Percentiles rank a stretch among this genome's conserved stretches.
Conservation (phyloP, 306 rosid species). For the Fagus crenata region DNA sequence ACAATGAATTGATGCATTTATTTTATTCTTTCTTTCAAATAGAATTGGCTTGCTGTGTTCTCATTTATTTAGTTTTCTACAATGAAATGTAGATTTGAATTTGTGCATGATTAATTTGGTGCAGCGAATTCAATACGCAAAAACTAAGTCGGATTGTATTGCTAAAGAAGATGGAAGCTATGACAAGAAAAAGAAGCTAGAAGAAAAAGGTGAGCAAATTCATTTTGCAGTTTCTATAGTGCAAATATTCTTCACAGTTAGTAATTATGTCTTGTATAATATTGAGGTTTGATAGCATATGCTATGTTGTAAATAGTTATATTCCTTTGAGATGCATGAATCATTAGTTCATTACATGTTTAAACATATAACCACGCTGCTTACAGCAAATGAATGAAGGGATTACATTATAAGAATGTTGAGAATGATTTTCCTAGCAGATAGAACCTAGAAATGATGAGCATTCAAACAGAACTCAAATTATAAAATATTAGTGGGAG, state of each 20-base stretch:
- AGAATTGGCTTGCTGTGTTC: constrained; percentile 15
- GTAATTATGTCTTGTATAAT: background rate
- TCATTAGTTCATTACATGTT: background rate
- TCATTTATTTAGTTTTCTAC: constrained; percentile 9
- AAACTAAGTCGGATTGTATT: constrained; percentile 89
- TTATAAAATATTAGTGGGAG: too few species aligned
- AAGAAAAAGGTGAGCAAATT: constrained; percentile 78
- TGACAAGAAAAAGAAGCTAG: constrained; percentile 96
- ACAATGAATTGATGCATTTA: background rate
- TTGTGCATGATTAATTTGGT: constrained; percentile 33
- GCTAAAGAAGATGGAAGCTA: constrained; percentile 94
- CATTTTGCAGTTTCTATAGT: constrained; percentile 6
- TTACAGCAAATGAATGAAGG: constrained; percentile 1
- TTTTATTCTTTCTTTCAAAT: background rate
- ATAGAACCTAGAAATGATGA: too few species aligned
- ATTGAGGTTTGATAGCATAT: background rate
- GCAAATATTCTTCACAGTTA: background rate
- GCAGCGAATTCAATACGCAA: constrained; percentile 94
- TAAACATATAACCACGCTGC: background rate
- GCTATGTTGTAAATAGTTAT: constrained; percentile 7
- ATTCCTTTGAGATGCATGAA: constrained; percentile 14
- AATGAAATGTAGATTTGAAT: constrained; percentile 10
- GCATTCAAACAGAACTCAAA: too few species aligned
- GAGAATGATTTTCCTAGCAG: background rate
- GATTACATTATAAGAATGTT: background rate